phyloP scores from a whole-genome alignment of 2,329 filamentous ascomycete species.

The Colletotrichum costaricense region DNA sequence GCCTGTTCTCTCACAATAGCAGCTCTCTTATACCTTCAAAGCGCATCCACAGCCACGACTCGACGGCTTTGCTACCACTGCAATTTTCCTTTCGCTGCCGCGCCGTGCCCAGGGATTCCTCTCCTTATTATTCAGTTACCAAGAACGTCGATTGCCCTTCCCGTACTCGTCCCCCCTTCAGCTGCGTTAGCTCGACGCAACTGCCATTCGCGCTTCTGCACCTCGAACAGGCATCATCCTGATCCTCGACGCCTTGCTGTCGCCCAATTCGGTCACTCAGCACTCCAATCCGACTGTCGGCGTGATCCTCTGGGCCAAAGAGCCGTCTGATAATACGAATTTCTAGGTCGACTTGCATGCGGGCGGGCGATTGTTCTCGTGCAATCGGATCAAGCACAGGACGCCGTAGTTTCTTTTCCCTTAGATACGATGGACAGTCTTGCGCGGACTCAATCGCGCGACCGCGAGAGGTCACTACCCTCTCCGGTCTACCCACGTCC shows the following conservation, averaged over 20 bases:
- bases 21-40: constrained; percentile 28
- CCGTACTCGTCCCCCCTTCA: background rate
- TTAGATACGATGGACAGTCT: constrained; percentile 25
- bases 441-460: constrained; percentile 9
- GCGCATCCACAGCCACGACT: constrained; percentile 20
- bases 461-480: constrained; percentile 28
- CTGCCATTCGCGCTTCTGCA: constrained; percentile 13
- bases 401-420: background rate
- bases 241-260: background rate
- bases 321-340: background rate
- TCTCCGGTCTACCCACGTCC: constrained; percentile 50
- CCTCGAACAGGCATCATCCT: constrained; percentile 27
- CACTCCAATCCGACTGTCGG: constrained; percentile 10
- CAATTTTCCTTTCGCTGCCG: background rate
- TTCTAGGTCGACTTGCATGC: background rate
- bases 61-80: background rate
- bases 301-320: constrained; percentile 3
- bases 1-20: constrained; percentile 30
- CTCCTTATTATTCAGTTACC: background rate
- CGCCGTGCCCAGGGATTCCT: background rate
- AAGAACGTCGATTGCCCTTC: background rate
- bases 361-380: background rate
- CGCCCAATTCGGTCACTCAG: background rate
- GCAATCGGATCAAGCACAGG: background rate
- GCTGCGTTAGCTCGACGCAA: constrained; percentile 10